Evolutionary conservation across 306 rosid species (phyloP), one percentile per base, ranked within the genome.

Genomic region (Trichosanthes cucumerina): DNA sequence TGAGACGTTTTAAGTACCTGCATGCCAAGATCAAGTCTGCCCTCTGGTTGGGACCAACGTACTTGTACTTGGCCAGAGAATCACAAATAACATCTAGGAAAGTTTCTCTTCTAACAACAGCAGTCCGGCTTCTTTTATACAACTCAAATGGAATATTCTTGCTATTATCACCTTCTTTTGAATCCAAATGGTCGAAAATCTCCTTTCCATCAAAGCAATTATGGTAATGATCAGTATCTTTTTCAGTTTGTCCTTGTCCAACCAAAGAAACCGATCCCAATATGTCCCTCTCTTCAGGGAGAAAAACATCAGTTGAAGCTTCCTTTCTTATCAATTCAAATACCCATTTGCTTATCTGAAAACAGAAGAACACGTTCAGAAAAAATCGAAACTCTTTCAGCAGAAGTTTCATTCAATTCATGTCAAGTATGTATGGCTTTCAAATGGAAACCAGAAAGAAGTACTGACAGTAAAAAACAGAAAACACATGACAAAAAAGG

Each of bases 11-110:
- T 26, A 73, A 15, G 13, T 85, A 92, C 98, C 97, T 92, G 97
- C 96, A 92, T 62, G 98, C 97, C 82, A 95, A 77, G 60, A 83
- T 65, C 81, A 95, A 81, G 86, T 95, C 98, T 16, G 84, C 87
- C 84, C 97, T 91, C 84, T 95, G 96, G 83, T 91, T 92, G 79
- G 96, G 96, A 81, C 98, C 93, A 63, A 95, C 87, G 78, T 92
- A 95, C 85, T 95, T 95, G 74, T 95, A 95, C 84, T 91, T 91
- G 44, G 98, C 88, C 84, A 92, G 64, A 80, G 93, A 89, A 62
- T 86, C 91, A 84, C 98, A 95, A 50, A 88, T 94, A 83, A 92
- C 84, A 65, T 91, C 88, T 70, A 95, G 79, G 82, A 92, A 95
- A 49, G 74, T 80, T 80, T 87, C 89, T 85, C 96, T 87, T 23